Conservation (phyloP, 192 early-diverging fungal species). For the Dispira simplex region DNA sequence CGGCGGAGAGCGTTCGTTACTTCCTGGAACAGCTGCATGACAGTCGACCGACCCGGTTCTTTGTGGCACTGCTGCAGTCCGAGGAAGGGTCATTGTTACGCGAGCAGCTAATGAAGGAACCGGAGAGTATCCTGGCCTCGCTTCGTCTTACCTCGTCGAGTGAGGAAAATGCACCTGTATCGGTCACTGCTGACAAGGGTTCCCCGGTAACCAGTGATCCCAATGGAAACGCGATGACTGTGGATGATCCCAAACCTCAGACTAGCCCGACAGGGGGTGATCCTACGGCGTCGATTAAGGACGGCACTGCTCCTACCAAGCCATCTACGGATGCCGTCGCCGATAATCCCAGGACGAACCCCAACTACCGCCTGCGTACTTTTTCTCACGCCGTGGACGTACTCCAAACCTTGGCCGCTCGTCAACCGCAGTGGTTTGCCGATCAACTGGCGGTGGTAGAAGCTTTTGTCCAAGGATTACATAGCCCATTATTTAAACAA, state of each 20-base stretch:
- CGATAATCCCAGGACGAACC: not conserved
- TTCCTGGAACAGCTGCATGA: constrained; percentile 60
- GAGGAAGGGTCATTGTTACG: constrained; percentile 39
- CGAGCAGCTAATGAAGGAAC: constrained; percentile 42
- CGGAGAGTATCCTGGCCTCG: constrained; percentile 32
- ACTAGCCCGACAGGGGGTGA: not conserved
- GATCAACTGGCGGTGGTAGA: constrained; percentile 18
- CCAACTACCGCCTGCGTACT: constrained; percentile 18
- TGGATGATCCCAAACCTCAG: not conserved
- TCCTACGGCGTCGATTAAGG: not conserved
- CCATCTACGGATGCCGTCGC: not conserved
- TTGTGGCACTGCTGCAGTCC: constrained; percentile 37
- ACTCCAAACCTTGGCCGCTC: constrained; percentile 16
- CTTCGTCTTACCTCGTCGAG: constrained; percentile 14
- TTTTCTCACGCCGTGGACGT: constrained; percentile 17
- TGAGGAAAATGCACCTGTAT: not conserved
- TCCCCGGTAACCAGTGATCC: too few species aligned
- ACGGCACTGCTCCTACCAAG: not conserved
- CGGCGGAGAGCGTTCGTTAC: constrained; percentile 65
- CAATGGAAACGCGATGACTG: too few species aligned
- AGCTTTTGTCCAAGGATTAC: constrained; percentile 14
- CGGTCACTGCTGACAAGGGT: not conserved
- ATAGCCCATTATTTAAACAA: not conserved
- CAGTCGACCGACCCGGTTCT: constrained; percentile 41
- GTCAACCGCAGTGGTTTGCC: constrained; percentile 20